phyloP scores from a whole-genome alignment of 1,284 basidiomycete species.

The Phellopilus nigrolimitatus region DNA sequence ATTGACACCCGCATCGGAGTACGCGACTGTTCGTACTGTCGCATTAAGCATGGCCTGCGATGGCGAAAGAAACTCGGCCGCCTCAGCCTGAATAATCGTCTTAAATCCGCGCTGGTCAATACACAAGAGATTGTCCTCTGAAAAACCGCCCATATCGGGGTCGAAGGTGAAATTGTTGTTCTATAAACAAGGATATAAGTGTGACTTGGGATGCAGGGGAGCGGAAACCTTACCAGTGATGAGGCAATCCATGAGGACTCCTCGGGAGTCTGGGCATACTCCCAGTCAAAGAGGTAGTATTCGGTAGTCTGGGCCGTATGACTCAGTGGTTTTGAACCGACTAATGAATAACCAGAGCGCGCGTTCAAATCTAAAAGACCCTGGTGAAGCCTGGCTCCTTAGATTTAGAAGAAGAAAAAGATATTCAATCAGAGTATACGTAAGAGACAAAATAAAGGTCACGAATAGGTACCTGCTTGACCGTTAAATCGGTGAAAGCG shows the following conservation, averaged over 20 bases:
- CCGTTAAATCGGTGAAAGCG: constrained; percentile 38
- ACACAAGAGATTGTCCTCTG: constrained; percentile 48
- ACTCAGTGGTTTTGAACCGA: constrained; percentile 39
- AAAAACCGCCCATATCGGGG: constrained; percentile 52
- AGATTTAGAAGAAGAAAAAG: no score
- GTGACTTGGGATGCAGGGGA: not conserved
- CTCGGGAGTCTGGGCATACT: constrained; percentile 53
- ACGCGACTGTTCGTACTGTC: constrained; percentile 46
- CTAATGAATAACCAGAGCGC: constrained; percentile 44
- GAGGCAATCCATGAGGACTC: constrained; percentile 59
- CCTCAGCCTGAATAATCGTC: constrained; percentile 50
- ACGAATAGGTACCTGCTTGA: constrained; percentile 44
- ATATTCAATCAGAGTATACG: no score
- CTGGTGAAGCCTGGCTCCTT: constrained; percentile 41
- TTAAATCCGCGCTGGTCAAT: constrained; percentile 63
- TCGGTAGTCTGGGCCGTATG: constrained; percentile 45
- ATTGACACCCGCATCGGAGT: constrained; percentile 40
- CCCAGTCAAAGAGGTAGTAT: constrained; percentile 52
- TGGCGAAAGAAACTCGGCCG: constrained; percentile 43
- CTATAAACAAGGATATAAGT: constrained; percentile 27
- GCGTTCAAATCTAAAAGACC: constrained; percentile 46
- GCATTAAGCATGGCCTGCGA: constrained; percentile 47
- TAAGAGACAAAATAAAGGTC: no score
- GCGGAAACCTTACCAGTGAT: constrained; percentile 43
- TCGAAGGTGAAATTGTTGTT: constrained; percentile 65